Conservation (phyloP, 2,329 filamentous ascomycete genomes). For the Hypoxylon sp. region DNA sequence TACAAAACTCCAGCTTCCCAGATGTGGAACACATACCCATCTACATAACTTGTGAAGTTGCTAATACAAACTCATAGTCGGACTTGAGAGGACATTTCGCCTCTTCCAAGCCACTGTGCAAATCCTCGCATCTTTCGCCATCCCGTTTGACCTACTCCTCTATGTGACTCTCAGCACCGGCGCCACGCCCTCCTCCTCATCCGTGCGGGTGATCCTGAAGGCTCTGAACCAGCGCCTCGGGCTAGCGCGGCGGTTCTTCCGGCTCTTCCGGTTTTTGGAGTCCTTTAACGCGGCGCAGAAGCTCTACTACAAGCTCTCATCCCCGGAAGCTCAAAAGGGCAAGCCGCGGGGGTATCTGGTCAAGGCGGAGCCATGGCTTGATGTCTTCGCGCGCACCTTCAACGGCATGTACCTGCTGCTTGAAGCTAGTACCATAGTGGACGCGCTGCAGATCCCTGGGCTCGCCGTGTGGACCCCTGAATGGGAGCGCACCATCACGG, state of each 20-base stretch:
- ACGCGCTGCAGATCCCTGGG: constrained; percentile 62
- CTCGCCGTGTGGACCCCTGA: constrained; percentile 68
- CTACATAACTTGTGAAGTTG: neutral
- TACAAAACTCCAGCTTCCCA: neutral
- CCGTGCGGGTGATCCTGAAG: constrained; percentile 54
- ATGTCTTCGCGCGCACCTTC: constrained; percentile 70
- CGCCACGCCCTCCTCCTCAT: constrained; percentile 46
- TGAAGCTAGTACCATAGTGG: constrained; percentile 74
- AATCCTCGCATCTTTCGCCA: constrained; percentile 63
- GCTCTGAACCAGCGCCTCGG: constrained; percentile 61
- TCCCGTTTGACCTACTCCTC: constrained; percentile 58
- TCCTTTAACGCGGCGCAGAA: constrained; percentile 68
- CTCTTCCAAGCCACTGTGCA: constrained; percentile 68
- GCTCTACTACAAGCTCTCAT: constrained; percentile 54
- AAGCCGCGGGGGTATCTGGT: constrained; percentile 44
- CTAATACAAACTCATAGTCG: constrained; percentile 60
- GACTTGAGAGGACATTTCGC: constrained; percentile 73
- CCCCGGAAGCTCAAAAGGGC: constrained; percentile 28
- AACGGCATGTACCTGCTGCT: constrained; percentile 77
- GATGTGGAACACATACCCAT: neutral
- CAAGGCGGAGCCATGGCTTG: constrained; percentile 62
- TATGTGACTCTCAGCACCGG: constrained; percentile 36
- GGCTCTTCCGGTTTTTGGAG: constrained; percentile 78
- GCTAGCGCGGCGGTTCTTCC: constrained; percentile 73
- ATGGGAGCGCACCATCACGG: constrained; percentile 62